Evolutionary conservation across 345 rosid genomes (phyloP).

Genomic region (Gossypium longicalyx): DNA sequence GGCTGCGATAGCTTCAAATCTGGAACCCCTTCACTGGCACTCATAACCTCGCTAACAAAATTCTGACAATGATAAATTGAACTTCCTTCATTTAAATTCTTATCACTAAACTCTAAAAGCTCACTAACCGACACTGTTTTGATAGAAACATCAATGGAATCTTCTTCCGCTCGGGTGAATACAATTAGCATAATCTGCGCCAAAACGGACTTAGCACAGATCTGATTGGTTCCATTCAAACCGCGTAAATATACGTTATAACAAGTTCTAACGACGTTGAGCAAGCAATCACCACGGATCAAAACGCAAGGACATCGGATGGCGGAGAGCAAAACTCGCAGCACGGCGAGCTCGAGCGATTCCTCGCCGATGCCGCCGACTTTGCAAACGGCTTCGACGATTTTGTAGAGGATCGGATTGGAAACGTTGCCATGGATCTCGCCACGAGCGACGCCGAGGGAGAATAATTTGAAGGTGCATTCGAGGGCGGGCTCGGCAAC

Average conservation of each 20-base stretch:
- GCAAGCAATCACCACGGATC: constrained; percentile 79
- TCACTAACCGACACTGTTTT: constrained; percentile 62
- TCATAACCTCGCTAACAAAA: constrained; percentile 65
- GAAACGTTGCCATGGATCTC: constrained; percentile 39
- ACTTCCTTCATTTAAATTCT: constrained; percentile 86
- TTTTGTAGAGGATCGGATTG: constrained; percentile 30
- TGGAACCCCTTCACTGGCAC: constrained; percentile 55
- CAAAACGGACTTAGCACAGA: constrained; percentile 88
- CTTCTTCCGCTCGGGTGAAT: constrained; percentile 73
- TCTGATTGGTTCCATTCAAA: constrained; percentile 80
- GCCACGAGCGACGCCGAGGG: constrained; percentile 60
- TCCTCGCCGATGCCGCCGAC: constrained; percentile 72
- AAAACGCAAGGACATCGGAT: constrained; percentile 68
- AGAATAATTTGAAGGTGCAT: constrained; percentile 70
- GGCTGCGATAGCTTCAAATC: constrained; percentile 37
- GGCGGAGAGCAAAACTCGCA: constrained; percentile 71
- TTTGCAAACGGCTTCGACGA: constrained; percentile 53
- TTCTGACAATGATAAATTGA: constrained; percentile 77
- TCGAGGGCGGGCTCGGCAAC: constrained; percentile 86
- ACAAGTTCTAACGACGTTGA: constrained; percentile 75
- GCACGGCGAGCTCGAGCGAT: constrained; percentile 63
- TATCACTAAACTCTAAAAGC: constrained; percentile 75
- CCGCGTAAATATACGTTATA: constrained; percentile 90
- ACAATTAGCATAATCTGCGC: constrained; percentile 81
- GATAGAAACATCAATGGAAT: constrained; percentile 46